These are phyloP conservation scores for Cryptococcus sp. DNA, from an alignment of 1,284 basidiomycete genomes.

Conservation along the genomic window DNA sequence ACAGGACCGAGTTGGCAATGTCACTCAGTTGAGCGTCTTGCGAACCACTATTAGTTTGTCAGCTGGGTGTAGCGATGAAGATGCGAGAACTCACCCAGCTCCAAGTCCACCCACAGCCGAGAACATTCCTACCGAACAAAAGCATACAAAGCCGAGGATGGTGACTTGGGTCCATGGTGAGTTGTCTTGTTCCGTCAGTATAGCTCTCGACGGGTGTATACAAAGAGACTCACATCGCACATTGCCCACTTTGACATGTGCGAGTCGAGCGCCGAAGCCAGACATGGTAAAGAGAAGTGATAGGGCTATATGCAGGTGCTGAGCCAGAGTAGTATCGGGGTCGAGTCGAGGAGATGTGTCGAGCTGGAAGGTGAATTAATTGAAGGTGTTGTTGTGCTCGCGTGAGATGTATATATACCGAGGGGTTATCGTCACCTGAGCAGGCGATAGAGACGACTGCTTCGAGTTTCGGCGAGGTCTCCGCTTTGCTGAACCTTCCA, in stretches of 20 bases:
- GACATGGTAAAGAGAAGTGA: no score
- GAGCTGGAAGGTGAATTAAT: no score
- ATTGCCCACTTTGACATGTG: constrained; percentile 1
- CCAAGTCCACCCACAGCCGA: constrained; percentile 52
- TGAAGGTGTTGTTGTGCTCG: no score
- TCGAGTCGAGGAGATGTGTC: no score
- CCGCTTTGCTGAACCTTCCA: no score
- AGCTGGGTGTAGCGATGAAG: neutral
- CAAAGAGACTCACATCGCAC: constrained; percentile 14
- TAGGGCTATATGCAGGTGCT: no score
- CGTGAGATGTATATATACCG: no score
- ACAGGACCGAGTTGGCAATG: constrained; percentile 50
- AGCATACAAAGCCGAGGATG: constrained; percentile 50
- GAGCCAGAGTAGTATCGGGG: no score
- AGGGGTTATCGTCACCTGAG: no score
- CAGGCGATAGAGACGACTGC: no score
- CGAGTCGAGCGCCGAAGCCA: neutral
- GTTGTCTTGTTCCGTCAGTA: constrained; percentile 28
- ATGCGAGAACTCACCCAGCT: constrained; percentile 39
- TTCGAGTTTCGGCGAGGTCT: no score
- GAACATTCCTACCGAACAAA: constrained; percentile 52
- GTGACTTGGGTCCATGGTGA: constrained; percentile 49
- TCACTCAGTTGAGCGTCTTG: constrained; percentile 49
- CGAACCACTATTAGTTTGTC: constrained; percentile 33
- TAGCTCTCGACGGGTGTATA: neutral